Percentiles rank a stretch among this genome's conserved stretches.
Evolutionary conservation across 805 yeast genomes (phyloP).

Genomic region (Kuraishia ogatae): DNA sequence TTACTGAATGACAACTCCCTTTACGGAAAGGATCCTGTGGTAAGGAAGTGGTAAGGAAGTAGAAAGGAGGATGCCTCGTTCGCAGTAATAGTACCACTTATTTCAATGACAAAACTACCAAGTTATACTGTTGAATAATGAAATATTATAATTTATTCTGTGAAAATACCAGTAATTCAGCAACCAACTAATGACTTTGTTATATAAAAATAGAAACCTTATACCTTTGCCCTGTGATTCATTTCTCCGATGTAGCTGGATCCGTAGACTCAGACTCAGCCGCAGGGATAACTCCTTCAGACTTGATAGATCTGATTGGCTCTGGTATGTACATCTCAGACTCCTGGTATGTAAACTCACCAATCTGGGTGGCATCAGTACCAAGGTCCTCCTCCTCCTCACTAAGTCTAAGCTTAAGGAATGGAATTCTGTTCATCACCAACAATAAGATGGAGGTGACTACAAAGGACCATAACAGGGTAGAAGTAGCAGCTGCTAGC

Average conservation of each 20-base stretch:
- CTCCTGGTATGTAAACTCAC: constrained; percentile 74
- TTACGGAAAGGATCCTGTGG: too few relatives aligned
- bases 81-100: too few relatives aligned
- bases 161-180: background rate
- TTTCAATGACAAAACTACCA: too few relatives aligned
- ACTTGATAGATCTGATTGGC: constrained; percentile 57
- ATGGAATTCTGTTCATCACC: constrained; percentile 67
- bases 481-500: constrained; percentile 67
- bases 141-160: background rate
- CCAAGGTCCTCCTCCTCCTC: constrained; percentile 87
- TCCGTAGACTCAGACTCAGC: background rate
- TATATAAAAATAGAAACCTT: background rate
- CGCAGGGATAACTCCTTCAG: constrained; percentile 10
- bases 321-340: constrained; percentile 64
- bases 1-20: too few relatives aligned
- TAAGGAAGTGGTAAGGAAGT: too few relatives aligned
- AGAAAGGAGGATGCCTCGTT: too few relatives aligned
- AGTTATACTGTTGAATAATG: too few relatives aligned
- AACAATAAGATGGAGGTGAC: constrained; percentile 64
- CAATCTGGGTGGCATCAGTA: constrained; percentile 83
- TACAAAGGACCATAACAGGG: constrained; percentile 66
- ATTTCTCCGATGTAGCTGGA: background rate
- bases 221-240: background rate
- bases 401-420: constrained; percentile 70
- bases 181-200: background rate